Base-by-base conservation (phyloP, 78 protist genomes). In the Bodo saltans region DNA sequence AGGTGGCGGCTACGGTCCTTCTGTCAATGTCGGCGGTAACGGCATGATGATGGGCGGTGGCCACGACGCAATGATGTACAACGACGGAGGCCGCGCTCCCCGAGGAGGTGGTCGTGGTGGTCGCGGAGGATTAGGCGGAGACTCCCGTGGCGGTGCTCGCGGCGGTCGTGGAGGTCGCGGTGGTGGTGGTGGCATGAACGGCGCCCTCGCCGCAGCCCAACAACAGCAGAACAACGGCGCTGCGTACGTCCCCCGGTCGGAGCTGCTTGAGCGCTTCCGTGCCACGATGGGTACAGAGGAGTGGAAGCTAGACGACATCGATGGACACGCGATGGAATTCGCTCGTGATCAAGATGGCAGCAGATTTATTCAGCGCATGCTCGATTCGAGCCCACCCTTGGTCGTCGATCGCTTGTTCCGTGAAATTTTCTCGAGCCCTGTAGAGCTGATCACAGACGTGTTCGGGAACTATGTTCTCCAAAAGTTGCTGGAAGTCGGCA, bases 381-480 rank as follows among this genome's bases (percentile, higher is more conserved):
- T 96, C 53, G 98, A 95, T 60, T 33, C 78, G 1, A 93, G 96
- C 23, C 30, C 87, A 42, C 26, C 53, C 42, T 81, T 73, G 3
- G 98, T 94, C 70, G 91, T 88, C 79, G 86, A 93, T 78, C 30
- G 69, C 68, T 87, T 97, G 68, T 93, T 95, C 90, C 90, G 79
- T 29, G 97, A 96, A 60, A 73, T 96, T 3, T 41, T 85, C 8
- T 92, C 92, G 27, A 68, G 81, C 25, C 72, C 91, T 4, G 76
- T 81, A 40, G 67, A 78, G 8, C 91, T 97, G 78, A 93, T 95
- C 94, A 86, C 88, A 38, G 99, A 98, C 81, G 98, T 97, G 32
- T 98, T 98, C 85, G 99, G 99, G 1, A 98, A 98, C 89, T 98
- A 98, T 83, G 99, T 98, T 33, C 71, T 97, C n/a, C 99, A 98